Evolutionary conservation across 768 basidiomycete species (phyloP).

Genomic region (Boletus vermiculosoides): DNA sequence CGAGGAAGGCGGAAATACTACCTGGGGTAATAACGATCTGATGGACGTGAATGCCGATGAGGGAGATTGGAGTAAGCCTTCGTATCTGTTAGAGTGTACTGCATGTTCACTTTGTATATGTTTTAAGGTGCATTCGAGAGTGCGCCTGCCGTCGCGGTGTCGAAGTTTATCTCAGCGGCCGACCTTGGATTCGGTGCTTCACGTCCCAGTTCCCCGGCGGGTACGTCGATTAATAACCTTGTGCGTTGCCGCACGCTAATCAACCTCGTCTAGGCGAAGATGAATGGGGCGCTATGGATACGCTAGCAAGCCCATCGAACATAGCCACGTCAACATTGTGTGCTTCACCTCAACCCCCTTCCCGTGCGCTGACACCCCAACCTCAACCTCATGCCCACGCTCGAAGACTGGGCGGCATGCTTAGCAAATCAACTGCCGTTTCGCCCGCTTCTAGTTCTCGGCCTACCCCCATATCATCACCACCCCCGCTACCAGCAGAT

Average conservation of each 20-base stretch:
- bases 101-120: background rate
- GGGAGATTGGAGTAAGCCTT: constrained; percentile 86
- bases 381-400: constrained; percentile 4
- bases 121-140: constrained; percentile 78
- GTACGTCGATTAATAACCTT: constrained; percentile 5
- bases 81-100: background rate
- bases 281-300: constrained; percentile 25
- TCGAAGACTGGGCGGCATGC: constrained; percentile 1
- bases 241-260: background rate
- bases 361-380: constrained; percentile 25
- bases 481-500: constrained; percentile 12
- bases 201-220: constrained; percentile 7
- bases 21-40: constrained; percentile 76
- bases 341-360: constrained; percentile 18
- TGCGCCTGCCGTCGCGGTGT: constrained; percentile 34
- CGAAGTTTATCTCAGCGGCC: constrained; percentile 22
- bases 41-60: constrained; percentile 93
- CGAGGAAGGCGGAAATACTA: constrained; percentile 42
- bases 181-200: constrained; percentile 29
- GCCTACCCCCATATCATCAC: constrained; percentile 28
- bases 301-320: constrained; percentile 2
- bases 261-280: constrained; percentile 4
- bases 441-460: constrained; percentile 20
- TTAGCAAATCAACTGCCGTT: constrained; percentile 1
- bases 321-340: constrained; percentile 7